phyloP scores from a whole-genome alignment of 2,329 filamentous ascomycete species.

The Pseudocercospora eumusae region DNA sequence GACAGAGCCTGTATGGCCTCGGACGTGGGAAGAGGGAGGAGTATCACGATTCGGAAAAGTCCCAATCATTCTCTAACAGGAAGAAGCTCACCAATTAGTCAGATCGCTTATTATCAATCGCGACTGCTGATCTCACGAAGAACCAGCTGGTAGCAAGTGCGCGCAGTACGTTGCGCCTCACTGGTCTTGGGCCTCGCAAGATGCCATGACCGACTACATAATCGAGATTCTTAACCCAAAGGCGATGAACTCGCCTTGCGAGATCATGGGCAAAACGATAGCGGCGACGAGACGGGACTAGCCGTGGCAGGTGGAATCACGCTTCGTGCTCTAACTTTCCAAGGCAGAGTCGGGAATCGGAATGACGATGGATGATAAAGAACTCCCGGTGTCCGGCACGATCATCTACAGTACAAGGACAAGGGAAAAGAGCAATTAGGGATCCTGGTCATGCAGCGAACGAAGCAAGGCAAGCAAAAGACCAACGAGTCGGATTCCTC shows the following conservation, averaged over 20 bases:
- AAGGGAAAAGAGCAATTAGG: too few species aligned
- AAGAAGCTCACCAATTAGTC: background rate
- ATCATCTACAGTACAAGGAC: too few species aligned
- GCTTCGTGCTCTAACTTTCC: background rate
- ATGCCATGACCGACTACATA: background rate
- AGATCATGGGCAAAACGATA: background rate
- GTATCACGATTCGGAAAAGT: background rate
- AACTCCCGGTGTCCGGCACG: too few species aligned
- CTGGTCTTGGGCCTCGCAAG: background rate
- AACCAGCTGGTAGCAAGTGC: background rate
- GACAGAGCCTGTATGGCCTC: too few species aligned
- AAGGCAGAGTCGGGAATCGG: background rate
- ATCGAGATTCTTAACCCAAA: background rate
- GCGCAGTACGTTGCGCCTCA: background rate
- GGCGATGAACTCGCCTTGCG: background rate
- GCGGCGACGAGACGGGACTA: background rate
- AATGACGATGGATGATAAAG: background rate
- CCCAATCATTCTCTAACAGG: background rate
- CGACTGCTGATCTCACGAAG: background rate
- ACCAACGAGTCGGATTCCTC: too few species aligned
- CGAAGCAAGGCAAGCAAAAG: too few species aligned
- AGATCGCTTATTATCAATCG: background rate
- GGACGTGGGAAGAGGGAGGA: too few species aligned
- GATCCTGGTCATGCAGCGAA: too few species aligned
- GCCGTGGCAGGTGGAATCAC: background rate